These are phyloP conservation scores for Acanthamoeba divionensis DNA, from an alignment of 208 protist genomes.

Conservation along the genomic window DNA sequence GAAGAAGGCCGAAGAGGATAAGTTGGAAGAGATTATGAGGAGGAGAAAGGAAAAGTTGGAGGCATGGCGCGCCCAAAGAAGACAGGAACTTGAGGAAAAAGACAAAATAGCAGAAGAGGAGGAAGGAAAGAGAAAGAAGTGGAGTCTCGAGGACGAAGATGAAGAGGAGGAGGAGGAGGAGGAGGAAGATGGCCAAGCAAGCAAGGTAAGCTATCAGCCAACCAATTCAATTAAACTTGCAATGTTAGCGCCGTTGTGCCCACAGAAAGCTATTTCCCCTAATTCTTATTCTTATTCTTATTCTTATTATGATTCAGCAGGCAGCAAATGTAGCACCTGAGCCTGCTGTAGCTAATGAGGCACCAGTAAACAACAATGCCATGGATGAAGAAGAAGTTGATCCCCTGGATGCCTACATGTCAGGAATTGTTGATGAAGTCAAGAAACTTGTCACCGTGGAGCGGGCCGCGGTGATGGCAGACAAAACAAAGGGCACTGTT, in stretches of 20 bases:
- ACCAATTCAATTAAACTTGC: background rate
- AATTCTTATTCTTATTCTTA: background rate
- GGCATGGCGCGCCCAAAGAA: background rate
- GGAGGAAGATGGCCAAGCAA: background rate
- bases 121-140: background rate
- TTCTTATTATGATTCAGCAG: too few relatives aligned
- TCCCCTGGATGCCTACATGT: conserved; percentile 82
- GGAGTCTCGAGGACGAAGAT: conserved; percentile 18
- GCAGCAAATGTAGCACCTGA: background rate
- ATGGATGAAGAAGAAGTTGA: conserved; percentile 66
- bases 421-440: conserved; percentile 60
- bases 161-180: conserved; percentile 53
- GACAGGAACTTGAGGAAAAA: background rate
- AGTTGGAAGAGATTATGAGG: conserved; percentile 20
- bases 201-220: background rate
- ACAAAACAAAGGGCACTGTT: background rate
- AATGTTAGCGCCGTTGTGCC: background rate
- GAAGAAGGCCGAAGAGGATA: background rate
- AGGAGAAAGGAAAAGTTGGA: conserved; percentile 4
- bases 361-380: background rate
- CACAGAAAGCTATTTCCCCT: too few relatives aligned
- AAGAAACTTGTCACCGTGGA: conserved; percentile 31
- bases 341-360: background rate
- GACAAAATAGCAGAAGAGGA: background rate
- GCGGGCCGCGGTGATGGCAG: background rate